A percentile compares a stretch with the other conserved stretches of the same genome.
Conservation (phyloP, 257 asterid species). For the Ilex aquifolium region DNA sequence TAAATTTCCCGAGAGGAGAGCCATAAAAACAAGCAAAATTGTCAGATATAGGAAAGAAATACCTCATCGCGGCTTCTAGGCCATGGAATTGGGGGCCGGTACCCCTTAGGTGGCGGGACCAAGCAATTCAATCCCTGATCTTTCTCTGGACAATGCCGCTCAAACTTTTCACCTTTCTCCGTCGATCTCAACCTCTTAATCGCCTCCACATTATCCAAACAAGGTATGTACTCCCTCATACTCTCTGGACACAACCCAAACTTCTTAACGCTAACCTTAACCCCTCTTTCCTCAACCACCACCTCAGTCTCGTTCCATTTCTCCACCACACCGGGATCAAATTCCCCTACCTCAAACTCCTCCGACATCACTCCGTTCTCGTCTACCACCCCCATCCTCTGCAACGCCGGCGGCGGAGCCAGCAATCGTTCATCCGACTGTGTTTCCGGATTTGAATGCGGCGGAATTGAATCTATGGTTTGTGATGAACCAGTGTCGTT, state of each 20-base stretch:
- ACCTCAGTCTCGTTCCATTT: conserved; percentile 43
- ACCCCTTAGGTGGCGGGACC: conserved; percentile 85
- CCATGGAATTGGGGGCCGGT: conserved; percentile 72
- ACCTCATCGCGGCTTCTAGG: conserved; percentile 96
- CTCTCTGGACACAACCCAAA: conserved; percentile 48
- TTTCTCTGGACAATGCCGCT: conserved; percentile 82
- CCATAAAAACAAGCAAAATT: no score
- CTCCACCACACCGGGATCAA: conserved; percentile 59
- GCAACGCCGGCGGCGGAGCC: conserved; percentile 47
- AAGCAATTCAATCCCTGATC: conserved; percentile 68
- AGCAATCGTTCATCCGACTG: conserved; percentile 5
- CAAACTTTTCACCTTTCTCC: conserved; percentile 72
- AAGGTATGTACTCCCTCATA: conserved; percentile 87
- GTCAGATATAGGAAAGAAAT: no score
- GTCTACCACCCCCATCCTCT: conserved; percentile 84
- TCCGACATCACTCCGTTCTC: conserved; percentile 76
- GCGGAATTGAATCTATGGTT: neutral
- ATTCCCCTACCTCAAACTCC: conserved; percentile 73
- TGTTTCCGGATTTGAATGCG: neutral
- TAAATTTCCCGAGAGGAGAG: no score
- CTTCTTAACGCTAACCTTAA: conserved; percentile 51
- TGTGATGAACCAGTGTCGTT: conserved; percentile 22
- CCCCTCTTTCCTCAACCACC: conserved; percentile 22
- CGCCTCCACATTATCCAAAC: conserved; percentile 83
- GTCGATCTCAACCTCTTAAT: conserved; percentile 52